Evolutionary conservation across 2,329 filamentous ascomycete species (phyloP).

Genomic region (Venturia asperata): DNA sequence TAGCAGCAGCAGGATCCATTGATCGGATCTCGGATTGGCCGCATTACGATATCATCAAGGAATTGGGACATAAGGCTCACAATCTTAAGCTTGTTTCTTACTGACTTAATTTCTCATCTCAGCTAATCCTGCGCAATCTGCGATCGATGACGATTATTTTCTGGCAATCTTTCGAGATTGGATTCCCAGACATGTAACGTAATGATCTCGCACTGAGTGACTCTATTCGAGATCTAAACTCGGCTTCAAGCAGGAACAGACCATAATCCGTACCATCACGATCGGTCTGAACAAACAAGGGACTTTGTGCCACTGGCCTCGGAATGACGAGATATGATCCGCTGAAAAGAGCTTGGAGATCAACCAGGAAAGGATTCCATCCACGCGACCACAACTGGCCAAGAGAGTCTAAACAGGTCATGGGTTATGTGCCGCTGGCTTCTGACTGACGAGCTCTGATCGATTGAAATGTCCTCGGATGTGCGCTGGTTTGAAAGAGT

Average conservation of each 20-base stretch:
- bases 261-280: too few relatives aligned
- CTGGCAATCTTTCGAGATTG: background rate
- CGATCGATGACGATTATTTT: background rate
- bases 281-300: too few relatives aligned
- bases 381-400: background rate
- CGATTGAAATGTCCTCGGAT: background rate
- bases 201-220: background rate
- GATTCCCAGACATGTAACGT: background rate
- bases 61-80: constrained; percentile 3
- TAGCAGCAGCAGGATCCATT: background rate
- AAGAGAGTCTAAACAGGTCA: background rate
- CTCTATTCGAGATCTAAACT: background rate
- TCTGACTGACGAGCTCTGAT: background rate
- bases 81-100: background rate
- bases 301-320: too few relatives aligned
- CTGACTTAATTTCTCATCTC: background rate
- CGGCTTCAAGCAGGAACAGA: background rate
- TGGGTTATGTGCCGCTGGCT: background rate
- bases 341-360: too few relatives aligned
- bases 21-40: background rate
- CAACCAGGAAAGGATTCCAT: too few relatives aligned
- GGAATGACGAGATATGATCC: too few relatives aligned
- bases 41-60: background rate
- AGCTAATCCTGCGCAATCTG: background rate
- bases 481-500: background rate